A percentile compares a stretch with the other conserved stretches of the same genome.
Evolutionary conservation across 257 asterid species (phyloP).

Genomic region (Cruciata laevipes): DNA sequence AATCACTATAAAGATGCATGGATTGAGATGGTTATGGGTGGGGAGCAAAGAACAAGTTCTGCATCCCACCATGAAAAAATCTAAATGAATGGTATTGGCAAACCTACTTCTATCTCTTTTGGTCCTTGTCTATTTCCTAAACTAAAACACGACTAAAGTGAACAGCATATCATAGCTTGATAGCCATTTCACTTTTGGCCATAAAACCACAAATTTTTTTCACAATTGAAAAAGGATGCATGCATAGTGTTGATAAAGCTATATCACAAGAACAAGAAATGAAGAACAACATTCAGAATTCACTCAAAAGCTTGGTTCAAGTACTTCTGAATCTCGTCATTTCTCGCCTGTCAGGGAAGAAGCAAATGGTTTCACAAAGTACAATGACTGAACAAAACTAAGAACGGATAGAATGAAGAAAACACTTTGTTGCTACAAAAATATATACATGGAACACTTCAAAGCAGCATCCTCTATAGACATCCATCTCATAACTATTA

Average conservation of each 20-base stretch:
- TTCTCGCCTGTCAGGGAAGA: not conserved
- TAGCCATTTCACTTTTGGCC: not conserved
- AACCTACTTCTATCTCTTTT: too few species aligned
- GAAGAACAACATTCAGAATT: too few species aligned
- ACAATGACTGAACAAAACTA: not conserved
- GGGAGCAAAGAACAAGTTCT: constrained; percentile 21
- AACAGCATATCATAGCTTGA: not conserved
- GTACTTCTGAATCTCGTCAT: not conserved
- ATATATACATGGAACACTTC: not conserved
- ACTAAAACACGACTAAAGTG: not conserved
- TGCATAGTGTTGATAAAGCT: too few species aligned
- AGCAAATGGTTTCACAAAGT: not conserved
- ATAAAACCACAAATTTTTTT: not conserved
- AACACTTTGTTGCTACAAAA: not conserved
- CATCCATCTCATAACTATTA: not conserved
- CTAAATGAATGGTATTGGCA: not conserved
- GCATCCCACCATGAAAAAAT: constrained; percentile 9
- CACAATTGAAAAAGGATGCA: too few species aligned
- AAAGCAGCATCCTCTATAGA: not conserved
- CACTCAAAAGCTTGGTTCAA: too few species aligned
- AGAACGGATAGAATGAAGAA: not conserved
- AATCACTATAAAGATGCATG: constrained; percentile 1
- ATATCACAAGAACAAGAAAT: not conserved
- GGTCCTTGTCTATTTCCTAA: not conserved
- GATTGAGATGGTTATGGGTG: not conserved